These are phyloP conservation scores for Helicostylum pulchrum DNA, from an alignment of 192 early-diverging fungal genomes.

Conservation along the genomic window DNA sequence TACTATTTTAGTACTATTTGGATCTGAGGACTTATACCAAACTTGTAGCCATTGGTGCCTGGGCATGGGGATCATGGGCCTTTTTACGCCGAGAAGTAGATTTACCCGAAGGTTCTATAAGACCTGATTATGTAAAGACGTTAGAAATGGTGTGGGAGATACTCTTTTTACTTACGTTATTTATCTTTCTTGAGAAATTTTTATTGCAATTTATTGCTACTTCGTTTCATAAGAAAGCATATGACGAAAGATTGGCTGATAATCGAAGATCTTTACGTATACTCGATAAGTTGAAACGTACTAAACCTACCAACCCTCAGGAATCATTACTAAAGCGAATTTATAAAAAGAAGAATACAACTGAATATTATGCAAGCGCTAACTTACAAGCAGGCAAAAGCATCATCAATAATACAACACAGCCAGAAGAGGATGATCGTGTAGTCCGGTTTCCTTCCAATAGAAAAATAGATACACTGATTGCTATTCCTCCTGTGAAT, in stretches of 20 bases:
- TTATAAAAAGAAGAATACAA: not conserved
- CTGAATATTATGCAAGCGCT: conserved; percentile 12
- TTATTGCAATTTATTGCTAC: conserved; percentile 25
- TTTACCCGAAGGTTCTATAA: not conserved
- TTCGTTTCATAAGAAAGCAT: conserved; percentile 27
- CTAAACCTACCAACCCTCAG: conserved; percentile 21
- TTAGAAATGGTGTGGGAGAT: conserved; percentile 26
- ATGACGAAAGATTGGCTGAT: conserved; percentile 23
- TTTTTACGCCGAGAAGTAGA: conserved; percentile 19
- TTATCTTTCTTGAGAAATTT: conserved; percentile 40
- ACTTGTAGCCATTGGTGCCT: conserved; percentile 21
- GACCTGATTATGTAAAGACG: conserved; percentile 4
- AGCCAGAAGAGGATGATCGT: not conserved
- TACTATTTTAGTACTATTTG: conserved; percentile 28
- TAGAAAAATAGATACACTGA: conserved; percentile 25
- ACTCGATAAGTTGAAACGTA: conserved; percentile 23
- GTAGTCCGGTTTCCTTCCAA: conserved; percentile 20
- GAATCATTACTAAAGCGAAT: conserved; percentile 23
- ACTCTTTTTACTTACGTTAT: conserved; percentile 22
- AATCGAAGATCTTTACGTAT: conserved; percentile 29
- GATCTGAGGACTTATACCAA: conserved; percentile 21
- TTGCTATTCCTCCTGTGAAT: conserved; percentile 23
- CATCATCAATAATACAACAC: not conserved
- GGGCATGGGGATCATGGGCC: conserved; percentile 30
- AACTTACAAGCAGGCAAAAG: not conserved